Percentiles rank a stretch among this genome's conserved stretches.
Conservation (phyloP, 495 filamentous ascomycete genomes). For the Bryoglossum gracile region DNA sequence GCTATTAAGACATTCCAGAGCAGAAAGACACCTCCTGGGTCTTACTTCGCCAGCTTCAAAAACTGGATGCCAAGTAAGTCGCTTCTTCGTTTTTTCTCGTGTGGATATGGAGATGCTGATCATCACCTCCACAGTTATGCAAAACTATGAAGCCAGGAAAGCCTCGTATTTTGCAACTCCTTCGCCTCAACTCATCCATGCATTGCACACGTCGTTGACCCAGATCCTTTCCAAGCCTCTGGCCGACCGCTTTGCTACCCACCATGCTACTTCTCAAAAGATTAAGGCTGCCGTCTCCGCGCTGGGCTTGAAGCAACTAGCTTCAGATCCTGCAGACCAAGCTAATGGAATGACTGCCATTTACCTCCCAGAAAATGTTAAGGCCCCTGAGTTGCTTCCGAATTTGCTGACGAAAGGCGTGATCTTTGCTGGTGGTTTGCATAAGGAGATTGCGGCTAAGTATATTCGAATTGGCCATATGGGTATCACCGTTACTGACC, state of each 20-base stretch:
- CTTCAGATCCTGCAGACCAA: conserved; percentile 77
- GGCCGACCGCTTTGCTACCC: conserved; percentile 68
- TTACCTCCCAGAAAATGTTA: conserved; percentile 79
- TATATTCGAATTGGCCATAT: conserved; percentile 78
- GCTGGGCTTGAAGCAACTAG: conserved; percentile 80
- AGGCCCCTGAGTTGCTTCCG: conserved; percentile 73
- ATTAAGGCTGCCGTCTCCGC: conserved; percentile 74
- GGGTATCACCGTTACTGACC: conserved; percentile 80
- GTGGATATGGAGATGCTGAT: conserved; percentile 1
- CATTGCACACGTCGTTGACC: conserved; percentile 83
- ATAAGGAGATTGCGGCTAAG: conserved; percentile 71
- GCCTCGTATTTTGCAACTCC: conserved; percentile 97
- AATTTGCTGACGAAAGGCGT: conserved; percentile 84
- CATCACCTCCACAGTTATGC: conserved; percentile 58
- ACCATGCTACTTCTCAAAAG: conserved; percentile 66
- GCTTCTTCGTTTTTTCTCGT: conserved; percentile 17
- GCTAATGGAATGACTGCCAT: conserved; percentile 97
- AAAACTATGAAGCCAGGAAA: conserved; percentile 96
- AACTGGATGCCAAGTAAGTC: conserved; percentile 85
- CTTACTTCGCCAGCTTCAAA: conserved; percentile 92
- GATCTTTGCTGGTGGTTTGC: conserved; percentile 88
- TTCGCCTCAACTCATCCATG: conserved; percentile 87
- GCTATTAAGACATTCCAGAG: conserved; percentile 77
- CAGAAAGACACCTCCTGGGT: conserved; percentile 68
- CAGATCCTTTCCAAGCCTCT: conserved; percentile 78